These are phyloP conservation scores for Lactarius deliciosus DNA, from an alignment of 768 basidiomycete species.

Conservation along the genomic window DNA sequence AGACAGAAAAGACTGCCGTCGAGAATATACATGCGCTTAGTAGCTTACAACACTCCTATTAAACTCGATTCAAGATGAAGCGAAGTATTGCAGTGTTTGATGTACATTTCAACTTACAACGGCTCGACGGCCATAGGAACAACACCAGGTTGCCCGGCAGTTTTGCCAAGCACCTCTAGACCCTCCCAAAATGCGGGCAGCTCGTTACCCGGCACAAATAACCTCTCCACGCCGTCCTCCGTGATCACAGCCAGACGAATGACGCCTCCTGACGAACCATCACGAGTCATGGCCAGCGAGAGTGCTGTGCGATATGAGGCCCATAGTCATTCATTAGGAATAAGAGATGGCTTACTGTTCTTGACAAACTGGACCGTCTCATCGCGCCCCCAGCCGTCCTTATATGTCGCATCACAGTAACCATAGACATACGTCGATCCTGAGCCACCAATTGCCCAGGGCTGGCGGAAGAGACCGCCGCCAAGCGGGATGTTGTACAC, in stretches of 20 bases:
- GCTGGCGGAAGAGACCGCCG: constrained; percentile 94
- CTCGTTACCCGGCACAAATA: constrained; percentile 90
- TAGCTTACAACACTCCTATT: no score
- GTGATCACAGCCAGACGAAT: constrained; percentile 98
- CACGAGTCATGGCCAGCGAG: constrained; percentile 93
- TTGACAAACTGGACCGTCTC: constrained; percentile 93
- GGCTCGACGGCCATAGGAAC: constrained; percentile 49
- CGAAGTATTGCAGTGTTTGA: background rate
- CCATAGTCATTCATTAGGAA: background rate
- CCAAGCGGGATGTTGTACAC: constrained; percentile 98
- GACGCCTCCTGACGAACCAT: constrained; percentile 96
- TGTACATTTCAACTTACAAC: constrained; percentile 24
- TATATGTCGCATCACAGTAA: constrained; percentile 97
- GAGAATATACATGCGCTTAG: no score
- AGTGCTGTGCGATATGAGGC: constrained; percentile 56
- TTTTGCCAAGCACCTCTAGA: constrained; percentile 59
- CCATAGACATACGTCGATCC: constrained; percentile 99
- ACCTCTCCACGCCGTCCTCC: constrained; percentile 83
- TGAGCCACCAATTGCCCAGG: constrained; percentile 98
- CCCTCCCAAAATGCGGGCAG: constrained; percentile 92
- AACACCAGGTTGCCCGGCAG: constrained; percentile 33
- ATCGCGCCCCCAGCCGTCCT: constrained; percentile 87
- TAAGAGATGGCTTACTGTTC: constrained; percentile 69
- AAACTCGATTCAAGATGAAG: background rate
- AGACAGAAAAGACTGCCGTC: no score